Percentiles rank a stretch among this genome's conserved stretches.
These are phyloP conservation scores for Wickerhamiella kazuoi DNA, from an alignment of 805 yeast species.

Conservation along the genomic window DNA sequence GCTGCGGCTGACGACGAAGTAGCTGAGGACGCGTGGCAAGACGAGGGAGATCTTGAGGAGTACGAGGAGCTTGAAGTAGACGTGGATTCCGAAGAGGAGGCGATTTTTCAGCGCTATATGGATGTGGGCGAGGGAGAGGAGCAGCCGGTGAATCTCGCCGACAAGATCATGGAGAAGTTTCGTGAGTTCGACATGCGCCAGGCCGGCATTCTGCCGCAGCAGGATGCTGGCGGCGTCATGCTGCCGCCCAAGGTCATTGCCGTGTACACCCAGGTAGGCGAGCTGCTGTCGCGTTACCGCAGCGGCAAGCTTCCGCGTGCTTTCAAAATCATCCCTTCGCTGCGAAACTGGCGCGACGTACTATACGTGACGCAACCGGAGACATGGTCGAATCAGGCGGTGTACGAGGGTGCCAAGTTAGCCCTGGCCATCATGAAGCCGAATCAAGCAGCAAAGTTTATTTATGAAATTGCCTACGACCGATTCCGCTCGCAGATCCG, in stretches of 20 bases:
- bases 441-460: slow-evolving; percentile 72
- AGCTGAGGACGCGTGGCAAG: slow-evolving; percentile 32
- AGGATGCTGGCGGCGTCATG: slow-evolving; percentile 35
- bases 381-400: slow-evolving; percentile 87
- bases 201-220: slow-evolving; percentile 7
- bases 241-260: slow-evolving; percentile 93
- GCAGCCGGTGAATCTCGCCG: slow-evolving; percentile 39
- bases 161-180: slow-evolving; percentile 80
- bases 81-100: slow-evolving; percentile 67
- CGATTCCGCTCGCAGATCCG: slow-evolving; percentile 26
- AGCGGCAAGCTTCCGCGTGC: slow-evolving; percentile 95
- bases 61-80: slow-evolving; percentile 43
- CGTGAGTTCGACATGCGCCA: slow-evolving; percentile 34
- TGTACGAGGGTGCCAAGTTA: slow-evolving; percentile 84
- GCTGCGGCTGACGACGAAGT: slow-evolving; percentile 28
- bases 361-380: slow-evolving; percentile 84
- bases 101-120: slow-evolving; percentile 56
- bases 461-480: slow-evolving; percentile 29
- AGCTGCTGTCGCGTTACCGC: slow-evolving; percentile 68
- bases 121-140: slow-evolving; percentile 16
- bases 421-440: slow-evolving; percentile 83
- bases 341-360: slow-evolving; percentile 91
- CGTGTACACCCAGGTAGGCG: slow-evolving; percentile 85
- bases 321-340: slow-evolving; percentile 83
- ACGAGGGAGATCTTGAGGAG: slow-evolving; percentile 26